Evolutionary conservation across 2,329 filamentous ascomycete species (phyloP), one percentile per base, ranked within the genome.

Genomic region (Pyricularia pennisetigena): DNA sequence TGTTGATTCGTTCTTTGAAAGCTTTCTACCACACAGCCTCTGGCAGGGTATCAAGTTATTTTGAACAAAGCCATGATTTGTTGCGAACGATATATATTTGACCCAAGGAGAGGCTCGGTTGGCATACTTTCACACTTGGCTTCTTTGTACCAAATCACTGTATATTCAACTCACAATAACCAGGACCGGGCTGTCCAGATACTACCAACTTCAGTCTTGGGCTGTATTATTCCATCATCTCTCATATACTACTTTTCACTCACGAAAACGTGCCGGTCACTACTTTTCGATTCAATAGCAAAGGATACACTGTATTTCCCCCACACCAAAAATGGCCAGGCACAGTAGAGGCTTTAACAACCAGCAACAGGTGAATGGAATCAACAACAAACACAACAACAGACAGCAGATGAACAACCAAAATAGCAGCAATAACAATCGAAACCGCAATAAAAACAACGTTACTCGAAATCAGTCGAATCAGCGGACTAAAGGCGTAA

Each of bases 321-420:
- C 12, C 32, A 16, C 4, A 41, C 5, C 8, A 61, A n/a, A 28
- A 64, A 28, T 30, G 26, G 62, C 7, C 7, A 30, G 26, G 30
- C 75, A 8, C 73, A 76, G 9, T 72, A 76, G 70, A 70, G 69
- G 68, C 74, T 73, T 32, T 74, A 76, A 35, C 75, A 78, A 70
- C 71, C 72, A 49, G 75, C 78, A 65, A 70, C 70, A 9, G 72
- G 73, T 4, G 72, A 74, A 10, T 74, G 74, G 70, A 68, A 69
- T 71, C 71, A 73, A 26, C 70, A 75, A 41, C 75, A n/a, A n/a
- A n/a, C n/a, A n/a, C n/a, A 76, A 64, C 71, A 73, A 57, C 75
- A 74, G 57, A 72, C 74, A 12, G 14, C 12, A 23, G 59, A 29
- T 20, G 32, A 28, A 61, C 74, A 73, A 23, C 73, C 73, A 8